Evolutionary conservation across 1,284 basidiomycete species (phyloP), one percentile per base, ranked within the genome.

Genomic region (Anthracocystis setariae): DNA sequence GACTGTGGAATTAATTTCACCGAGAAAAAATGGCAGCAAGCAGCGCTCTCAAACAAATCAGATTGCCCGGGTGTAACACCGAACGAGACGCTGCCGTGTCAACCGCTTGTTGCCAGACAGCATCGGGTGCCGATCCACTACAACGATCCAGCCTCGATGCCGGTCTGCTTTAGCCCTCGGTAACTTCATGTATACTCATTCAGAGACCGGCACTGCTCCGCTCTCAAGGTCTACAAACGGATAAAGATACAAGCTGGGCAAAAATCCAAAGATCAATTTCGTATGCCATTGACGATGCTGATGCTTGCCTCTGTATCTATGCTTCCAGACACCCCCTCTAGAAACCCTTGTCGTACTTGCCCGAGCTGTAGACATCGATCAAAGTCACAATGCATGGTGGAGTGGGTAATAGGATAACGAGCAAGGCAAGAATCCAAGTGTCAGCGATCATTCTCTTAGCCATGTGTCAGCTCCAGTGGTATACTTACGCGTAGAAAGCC

Each of bases 401-500:
- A n/a, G n/a, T n/a, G n/a, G n/a, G n/a, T n/a, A n/a, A n/a, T n/a
- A n/a, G n/a, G n/a, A n/a, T n/a, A n/a, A n/a, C n/a, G n/a, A n/a
- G n/a, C n/a, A n/a, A n/a, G n/a, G n/a, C n/a, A n/a, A n/a, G n/a
- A n/a, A n/a, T n/a, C n/a, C n/a, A n/a, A n/a, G 20, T 23, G 57
- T 48, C 45, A 38, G 37, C 4, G 15, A 37, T 9, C 35, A 37
- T 37, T 17, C 35, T n/a, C n/a, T n/a, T n/a, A n/a, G n/a, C n/a
- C n/a, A n/a, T 5, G 2, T 18, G n/a, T 33, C 21, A 10, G 27
- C 4, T 15, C 13, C 13, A n/a, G 7, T 12, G 29, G 5, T 29
- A 0, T 32, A 73, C 79, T 58, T 70, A 81, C 77, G 63, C 73
- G 45, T 80, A 95, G 83, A 92, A 92, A 9, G 84, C 84, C 77